Evolutionary conservation across 108 stramenopile genomes (phyloP), one percentile per base, ranked within the genome.

Genomic region (Aurantiochytrium sp.): DNA sequence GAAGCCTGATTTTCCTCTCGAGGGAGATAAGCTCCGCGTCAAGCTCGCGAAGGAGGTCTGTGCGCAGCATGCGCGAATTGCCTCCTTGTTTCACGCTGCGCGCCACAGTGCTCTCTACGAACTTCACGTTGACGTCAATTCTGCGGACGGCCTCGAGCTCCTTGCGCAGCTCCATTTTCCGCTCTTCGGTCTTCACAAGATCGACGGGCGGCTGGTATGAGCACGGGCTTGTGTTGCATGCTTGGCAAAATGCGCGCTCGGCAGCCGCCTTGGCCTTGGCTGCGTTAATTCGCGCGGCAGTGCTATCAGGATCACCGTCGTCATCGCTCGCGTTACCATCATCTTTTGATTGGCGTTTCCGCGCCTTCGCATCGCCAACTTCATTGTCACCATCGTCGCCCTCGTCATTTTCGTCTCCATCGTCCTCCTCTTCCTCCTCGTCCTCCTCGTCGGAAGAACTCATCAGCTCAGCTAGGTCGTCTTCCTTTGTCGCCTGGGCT

Each of bases 31-130:
- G 53, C 91, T 95, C 95, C 29, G 57, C 44, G 10, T 44, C 87
- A 5, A 95, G 69, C 44, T 95, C 95, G n/a, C 93, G 51, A 18
- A 95, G 58, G 44, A 94, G 60, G 51, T 94, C 94, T 5, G 19
- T 47, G 5, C 92, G 58, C 53, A 90, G 59, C 87, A 95, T 93
- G 10, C 73, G 28, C 5, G 91, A 55, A 28, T 23, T 88, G 18
- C 95, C 95, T 5, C 94, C 95, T 44, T 72, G 58, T 35, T 90
- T 42, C 35, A 91, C 92, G 21, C 89, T 90, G 23, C 91, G 58
- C 8, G 92, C 60, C 5, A 94, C 88, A 19, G 58, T n/a, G n/a
- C 51, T 90, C 72, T 95, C 92, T n/a, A 94, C 29, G 44, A 94
- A 29, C 4, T 23, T 49, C 21, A 58, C 29, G 29, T 89, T 29